A percentile compares a stretch with the other conserved stretches of the same genome.
Conservation (phyloP, 805 yeast species). For the Pichia pseudocactophila region DNA sequence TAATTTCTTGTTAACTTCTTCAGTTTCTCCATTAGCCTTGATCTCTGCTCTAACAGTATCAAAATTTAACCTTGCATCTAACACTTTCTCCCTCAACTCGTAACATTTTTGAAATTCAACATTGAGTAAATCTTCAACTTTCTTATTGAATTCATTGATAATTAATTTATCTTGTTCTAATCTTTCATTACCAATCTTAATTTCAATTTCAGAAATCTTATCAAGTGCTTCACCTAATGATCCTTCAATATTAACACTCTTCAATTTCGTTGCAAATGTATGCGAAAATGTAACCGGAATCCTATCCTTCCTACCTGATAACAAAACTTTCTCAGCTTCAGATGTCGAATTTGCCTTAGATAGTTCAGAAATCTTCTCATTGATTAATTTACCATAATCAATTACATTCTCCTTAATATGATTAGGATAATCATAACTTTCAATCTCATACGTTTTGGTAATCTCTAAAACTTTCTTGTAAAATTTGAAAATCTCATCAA, state of each 20-base stretch:
- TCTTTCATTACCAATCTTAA: slow-evolving; percentile 58
- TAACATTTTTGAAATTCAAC: slow-evolving; percentile 53
- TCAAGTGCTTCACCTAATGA: slow-evolving; percentile 31
- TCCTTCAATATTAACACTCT: not conserved
- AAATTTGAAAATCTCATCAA: slow-evolving; percentile 53
- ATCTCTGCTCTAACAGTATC: slow-evolving; percentile 60
- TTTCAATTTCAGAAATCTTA: slow-evolving; percentile 47
- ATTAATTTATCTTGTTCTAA: slow-evolving; percentile 61
- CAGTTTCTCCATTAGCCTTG: slow-evolving; percentile 30
- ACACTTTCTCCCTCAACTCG: slow-evolving; percentile 58
- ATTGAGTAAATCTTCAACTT: slow-evolving; percentile 43
- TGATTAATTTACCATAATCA: slow-evolving; percentile 51
- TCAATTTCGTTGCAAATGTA: slow-evolving; percentile 52
- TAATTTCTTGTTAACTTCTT: slow-evolving; percentile 40
- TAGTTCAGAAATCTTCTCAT: slow-evolving; percentile 48
- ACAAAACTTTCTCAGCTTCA: slow-evolving; percentile 52
- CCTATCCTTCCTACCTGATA: slow-evolving; percentile 26
- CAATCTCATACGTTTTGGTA: slow-evolving; percentile 59
- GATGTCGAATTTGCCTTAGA: slow-evolving; percentile 57
- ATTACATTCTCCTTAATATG: slow-evolving; percentile 57
- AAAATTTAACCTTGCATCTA: slow-evolving; percentile 58
- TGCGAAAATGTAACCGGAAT: slow-evolving; percentile 69
- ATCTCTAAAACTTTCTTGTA: slow-evolving; percentile 44
- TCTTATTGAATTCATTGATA: slow-evolving; percentile 48
- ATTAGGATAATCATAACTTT: slow-evolving; percentile 79